Evolutionary conservation across 331 rosid species (phyloP).

Genomic region (Telfairia occidentalis): DNA sequence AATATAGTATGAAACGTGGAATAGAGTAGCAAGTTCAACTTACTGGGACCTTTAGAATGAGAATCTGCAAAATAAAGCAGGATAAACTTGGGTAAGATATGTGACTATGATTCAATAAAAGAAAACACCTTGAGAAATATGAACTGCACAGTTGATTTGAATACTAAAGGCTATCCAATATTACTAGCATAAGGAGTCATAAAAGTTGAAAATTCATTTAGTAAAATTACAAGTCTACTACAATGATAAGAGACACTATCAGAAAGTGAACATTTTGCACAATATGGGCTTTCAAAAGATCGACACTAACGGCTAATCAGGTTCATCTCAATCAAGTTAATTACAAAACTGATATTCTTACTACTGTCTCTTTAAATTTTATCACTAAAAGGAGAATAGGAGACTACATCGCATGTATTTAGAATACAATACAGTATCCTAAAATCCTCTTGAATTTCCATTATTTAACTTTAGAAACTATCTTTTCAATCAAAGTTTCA

Average conservation of each 20-base stretch:
- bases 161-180: background rate
- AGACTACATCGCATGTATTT: background rate
- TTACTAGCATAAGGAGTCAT: background rate
- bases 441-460: background rate
- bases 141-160: background rate
- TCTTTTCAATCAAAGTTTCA: background rate
- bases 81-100: slow-evolving; percentile 1
- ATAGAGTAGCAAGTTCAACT: slow-evolving; percentile 29
- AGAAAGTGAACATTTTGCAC: background rate
- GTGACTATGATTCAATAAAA: slow-evolving; percentile 1
- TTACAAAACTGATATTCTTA: background rate
- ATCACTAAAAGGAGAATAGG: background rate
- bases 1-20: background rate
- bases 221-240: background rate
- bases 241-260: background rate
- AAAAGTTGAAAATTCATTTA: background rate
- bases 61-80: slow-evolving; percentile 48
- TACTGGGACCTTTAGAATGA: slow-evolving; percentile 60
- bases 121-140: background rate
- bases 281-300: background rate
- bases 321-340: background rate
- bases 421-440: background rate
- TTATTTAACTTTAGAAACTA: background rate
- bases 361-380: background rate
- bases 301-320: background rate